These are phyloP conservation scores for Barbatosphaeria neglecta DNA, from an alignment of 495 filamentous ascomycete species.

Conservation along the genomic window DNA sequence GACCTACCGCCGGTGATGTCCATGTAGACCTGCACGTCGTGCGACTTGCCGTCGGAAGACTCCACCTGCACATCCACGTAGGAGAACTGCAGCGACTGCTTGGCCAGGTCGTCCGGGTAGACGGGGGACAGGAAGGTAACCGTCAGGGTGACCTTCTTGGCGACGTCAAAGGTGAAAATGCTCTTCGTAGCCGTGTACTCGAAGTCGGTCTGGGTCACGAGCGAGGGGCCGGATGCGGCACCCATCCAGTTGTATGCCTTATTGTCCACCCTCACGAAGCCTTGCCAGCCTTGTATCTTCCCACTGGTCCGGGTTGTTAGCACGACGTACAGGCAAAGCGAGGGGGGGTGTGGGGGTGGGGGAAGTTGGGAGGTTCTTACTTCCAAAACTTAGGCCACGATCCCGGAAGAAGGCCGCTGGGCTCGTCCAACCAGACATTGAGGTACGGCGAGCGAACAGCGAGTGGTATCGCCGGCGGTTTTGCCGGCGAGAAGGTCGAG, in stretches of 20 bases:
- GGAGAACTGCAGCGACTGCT: slow-evolving; percentile 80
- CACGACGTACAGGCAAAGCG: slow-evolving; percentile 19
- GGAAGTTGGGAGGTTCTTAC: slow-evolving; percentile 5
- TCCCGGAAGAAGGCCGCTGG: slow-evolving; percentile 64
- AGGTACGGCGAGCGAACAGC: slow-evolving; percentile 76
- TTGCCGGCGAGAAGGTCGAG: slow-evolving; percentile 33
- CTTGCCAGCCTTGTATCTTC: slow-evolving; percentile 64
- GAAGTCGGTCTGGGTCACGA: slow-evolving; percentile 37
- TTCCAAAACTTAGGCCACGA: slow-evolving; percentile 46
- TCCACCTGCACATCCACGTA: slow-evolving; percentile 63
- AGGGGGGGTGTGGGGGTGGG: slow-evolving; percentile 1
- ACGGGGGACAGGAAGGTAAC: slow-evolving; percentile 83
- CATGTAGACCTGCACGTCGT: slow-evolving; percentile 69
- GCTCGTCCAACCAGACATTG: slow-evolving; percentile 63
- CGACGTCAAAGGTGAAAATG: slow-evolving; percentile 71
- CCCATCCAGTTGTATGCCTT: slow-evolving; percentile 52
- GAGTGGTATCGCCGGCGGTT: slow-evolving; percentile 68
- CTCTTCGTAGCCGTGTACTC: slow-evolving; percentile 82
- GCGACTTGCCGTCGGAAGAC: slow-evolving; percentile 39
- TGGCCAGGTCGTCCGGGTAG: slow-evolving; percentile 70
- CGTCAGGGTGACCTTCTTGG: slow-evolving; percentile 51
- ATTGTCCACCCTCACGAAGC: slow-evolving; percentile 46
- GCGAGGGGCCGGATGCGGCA: slow-evolving; percentile 38
- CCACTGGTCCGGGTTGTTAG: slow-evolving; percentile 51
- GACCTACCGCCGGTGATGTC: slow-evolving; percentile 77